Conservation (phyloP, 495 filamentous ascomycete species). For the Bathelium albidoporum region DNA sequence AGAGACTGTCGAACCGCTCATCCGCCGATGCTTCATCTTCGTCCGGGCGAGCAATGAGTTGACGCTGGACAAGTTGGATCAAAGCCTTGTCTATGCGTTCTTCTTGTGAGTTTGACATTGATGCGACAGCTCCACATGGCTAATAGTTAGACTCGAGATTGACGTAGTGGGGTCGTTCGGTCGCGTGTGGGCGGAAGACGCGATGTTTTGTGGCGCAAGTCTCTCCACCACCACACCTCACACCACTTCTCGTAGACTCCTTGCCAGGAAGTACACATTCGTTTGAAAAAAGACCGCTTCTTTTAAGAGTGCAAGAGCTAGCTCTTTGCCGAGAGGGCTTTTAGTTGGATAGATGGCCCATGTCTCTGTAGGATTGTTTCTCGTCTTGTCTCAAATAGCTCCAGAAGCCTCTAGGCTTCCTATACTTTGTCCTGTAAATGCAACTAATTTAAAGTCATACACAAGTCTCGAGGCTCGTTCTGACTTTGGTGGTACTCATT, state of each 20-base stretch:
- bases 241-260: too few relatives aligned
- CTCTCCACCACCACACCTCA: too few relatives aligned
- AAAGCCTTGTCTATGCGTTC: constrained; percentile 35
- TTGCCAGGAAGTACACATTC: too few relatives aligned
- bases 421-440: too few relatives aligned
- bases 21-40: constrained; percentile 30
- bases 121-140: neutral
- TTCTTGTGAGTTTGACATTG: constrained; percentile 25
- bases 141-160: neutral
- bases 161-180: neutral
- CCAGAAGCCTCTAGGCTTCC: too few relatives aligned
- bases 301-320: too few relatives aligned
- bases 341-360: too few relatives aligned
- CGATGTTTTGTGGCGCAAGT: constrained; percentile 5
- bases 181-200: constrained; percentile 3
- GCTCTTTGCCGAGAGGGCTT: too few relatives aligned
- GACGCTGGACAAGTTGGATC: constrained; percentile 30
- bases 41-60: constrained; percentile 25
- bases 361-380: neutral
- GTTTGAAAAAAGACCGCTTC: too few relatives aligned
- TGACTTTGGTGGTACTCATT: too few relatives aligned
- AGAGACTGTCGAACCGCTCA: constrained; percentile 31
- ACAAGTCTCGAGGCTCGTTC: too few relatives aligned
- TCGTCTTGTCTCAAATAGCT: neutral
- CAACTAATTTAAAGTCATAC: too few relatives aligned